Evolutionary conservation across 1,284 basidiomycete genomes (phyloP).

Genomic region (Omphalotus olearius): DNA sequence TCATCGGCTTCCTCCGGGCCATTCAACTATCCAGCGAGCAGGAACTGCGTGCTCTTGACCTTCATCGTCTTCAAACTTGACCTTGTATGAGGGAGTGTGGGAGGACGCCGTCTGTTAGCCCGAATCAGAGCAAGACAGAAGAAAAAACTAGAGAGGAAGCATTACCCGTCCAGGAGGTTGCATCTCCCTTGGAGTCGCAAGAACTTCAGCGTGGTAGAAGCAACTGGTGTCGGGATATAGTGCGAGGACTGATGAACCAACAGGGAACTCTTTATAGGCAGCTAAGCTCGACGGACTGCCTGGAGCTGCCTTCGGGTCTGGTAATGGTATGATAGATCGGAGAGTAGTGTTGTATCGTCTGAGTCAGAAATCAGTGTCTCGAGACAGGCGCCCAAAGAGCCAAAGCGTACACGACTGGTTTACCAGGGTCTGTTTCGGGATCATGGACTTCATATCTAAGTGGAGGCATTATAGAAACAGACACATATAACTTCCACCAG

Average conservation of each 20-base stretch:
- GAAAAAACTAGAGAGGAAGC: slow-evolving; percentile 10
- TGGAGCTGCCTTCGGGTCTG: slow-evolving; percentile 57
- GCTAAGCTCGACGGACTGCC: slow-evolving; percentile 59
- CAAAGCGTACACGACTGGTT: slow-evolving; percentile 57
- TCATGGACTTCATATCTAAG: slow-evolving; percentile 78
- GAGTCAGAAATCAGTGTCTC: background rate
- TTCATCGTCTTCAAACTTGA: slow-evolving; percentile 81
- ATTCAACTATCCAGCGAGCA: slow-evolving; percentile 75
- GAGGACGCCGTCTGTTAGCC: slow-evolving; percentile 30
- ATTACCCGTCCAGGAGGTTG: slow-evolving; percentile 47
- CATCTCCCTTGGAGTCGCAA: slow-evolving; percentile 58
- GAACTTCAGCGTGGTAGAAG: slow-evolving; percentile 80
- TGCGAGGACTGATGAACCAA: slow-evolving; percentile 72
- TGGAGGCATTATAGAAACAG: slow-evolving; percentile 8
- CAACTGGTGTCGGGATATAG: slow-evolving; percentile 83
- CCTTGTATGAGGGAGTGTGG: slow-evolving; percentile 54
- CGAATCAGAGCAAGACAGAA: slow-evolving; percentile 7
- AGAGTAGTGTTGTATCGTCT: slow-evolving; percentile 68
- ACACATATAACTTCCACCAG: background rate
- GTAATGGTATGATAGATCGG: slow-evolving; percentile 69
- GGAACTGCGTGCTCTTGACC: slow-evolving; percentile 70
- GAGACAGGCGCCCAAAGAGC: background rate
- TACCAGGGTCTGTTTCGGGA: slow-evolving; percentile 71
- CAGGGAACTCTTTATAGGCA: slow-evolving; percentile 67
- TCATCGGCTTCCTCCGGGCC: slow-evolving; percentile 35